Conservation (phyloP, 768 basidiomycete genomes). For the Xerocomus potaroensis region DNA sequence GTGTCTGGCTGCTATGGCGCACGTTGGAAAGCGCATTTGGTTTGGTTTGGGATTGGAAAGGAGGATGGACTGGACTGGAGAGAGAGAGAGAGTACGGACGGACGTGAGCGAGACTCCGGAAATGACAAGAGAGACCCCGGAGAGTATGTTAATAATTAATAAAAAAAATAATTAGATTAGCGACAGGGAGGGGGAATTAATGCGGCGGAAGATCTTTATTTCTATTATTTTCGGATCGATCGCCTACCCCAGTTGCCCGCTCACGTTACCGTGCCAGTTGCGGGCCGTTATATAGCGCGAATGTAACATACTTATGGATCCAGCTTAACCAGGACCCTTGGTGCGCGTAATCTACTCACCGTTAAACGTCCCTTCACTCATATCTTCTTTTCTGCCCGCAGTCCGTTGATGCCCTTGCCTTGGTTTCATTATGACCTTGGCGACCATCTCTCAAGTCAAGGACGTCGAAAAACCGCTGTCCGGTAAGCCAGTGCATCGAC, state of each 20-base stretch:
- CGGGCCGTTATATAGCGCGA: slow-evolving; percentile 16
- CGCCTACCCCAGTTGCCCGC: not conserved
- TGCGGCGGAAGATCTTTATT: not conserved
- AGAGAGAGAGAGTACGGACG: slow-evolving; percentile 6
- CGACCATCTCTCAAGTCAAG: slow-evolving; percentile 25
- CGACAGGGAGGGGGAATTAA: not conserved
- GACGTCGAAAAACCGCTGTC: slow-evolving; percentile 46
- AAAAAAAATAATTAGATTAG: slow-evolving; percentile 5
- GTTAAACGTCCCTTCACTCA: slow-evolving; percentile 15
- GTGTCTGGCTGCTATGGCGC: slow-evolving; percentile 6
- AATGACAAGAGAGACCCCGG: slow-evolving; percentile 16
- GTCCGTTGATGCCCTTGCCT: slow-evolving; percentile 24
- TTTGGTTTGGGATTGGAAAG: too few species aligned
- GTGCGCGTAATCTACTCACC: slow-evolving; percentile 20
- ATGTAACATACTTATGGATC: slow-evolving; percentile 6
- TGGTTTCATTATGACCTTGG: slow-evolving; percentile 20
- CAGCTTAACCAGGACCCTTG: slow-evolving; percentile 10
- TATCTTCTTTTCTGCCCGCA: slow-evolving; percentile 9
- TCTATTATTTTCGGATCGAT: slow-evolving; percentile 10
- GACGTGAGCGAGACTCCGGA: slow-evolving; percentile 21
- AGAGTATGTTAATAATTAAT: slow-evolving; percentile 11
- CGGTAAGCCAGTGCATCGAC: slow-evolving; percentile 36
- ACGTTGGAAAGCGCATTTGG: slow-evolving; percentile 15
- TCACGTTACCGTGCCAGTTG: slow-evolving; percentile 6
- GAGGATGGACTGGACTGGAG: too few species aligned